Conservation (phyloP, 75 land plant species). For the Pinus tabuliformis region DNA sequence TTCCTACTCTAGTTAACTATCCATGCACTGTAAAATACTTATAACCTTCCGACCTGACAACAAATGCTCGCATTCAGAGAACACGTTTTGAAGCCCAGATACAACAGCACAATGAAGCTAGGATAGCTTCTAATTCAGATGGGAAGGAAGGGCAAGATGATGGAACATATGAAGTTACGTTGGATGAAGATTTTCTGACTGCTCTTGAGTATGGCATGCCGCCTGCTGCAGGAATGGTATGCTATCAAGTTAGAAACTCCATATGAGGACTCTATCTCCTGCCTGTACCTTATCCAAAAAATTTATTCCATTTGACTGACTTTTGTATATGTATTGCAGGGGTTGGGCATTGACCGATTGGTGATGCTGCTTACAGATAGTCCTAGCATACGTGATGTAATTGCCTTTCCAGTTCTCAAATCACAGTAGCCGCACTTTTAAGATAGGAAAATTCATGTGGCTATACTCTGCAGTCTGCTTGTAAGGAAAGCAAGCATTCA, state of each 20-base stretch:
- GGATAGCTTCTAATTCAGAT: conserved; percentile 24
- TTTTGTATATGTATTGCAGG: conserved; percentile 38
- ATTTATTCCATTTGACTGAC: neutral
- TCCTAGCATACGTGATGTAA: conserved; percentile 89
- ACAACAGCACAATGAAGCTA: conserved; percentile 62
- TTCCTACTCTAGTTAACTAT: neutral
- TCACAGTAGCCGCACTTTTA: conserved; percentile 35
- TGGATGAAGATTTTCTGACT: conserved; percentile 87
- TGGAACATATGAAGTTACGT: conserved; percentile 65
- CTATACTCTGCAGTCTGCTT: too few species aligned
- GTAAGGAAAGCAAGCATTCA: too few species aligned
- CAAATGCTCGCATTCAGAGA: conserved; percentile 40
- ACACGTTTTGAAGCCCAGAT: conserved; percentile 77
- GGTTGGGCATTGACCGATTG: conserved; percentile 84
- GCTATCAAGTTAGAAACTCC: neutral
- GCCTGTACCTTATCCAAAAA: neutral
- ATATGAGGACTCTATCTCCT: neutral
- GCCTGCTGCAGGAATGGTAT: conserved; percentile 96
- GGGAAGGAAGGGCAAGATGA: conserved; percentile 38
- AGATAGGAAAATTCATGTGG: too few species aligned
- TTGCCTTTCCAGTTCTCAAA: conserved; percentile 85
- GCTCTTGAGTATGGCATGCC: conserved; percentile 97
- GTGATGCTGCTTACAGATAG: conserved; percentile 95
- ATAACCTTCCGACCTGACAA: neutral
- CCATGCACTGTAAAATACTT: neutral